Conservation (phyloP, 2,329 filamentous ascomycete genomes). For the Clarireedia hainanense region DNA sequence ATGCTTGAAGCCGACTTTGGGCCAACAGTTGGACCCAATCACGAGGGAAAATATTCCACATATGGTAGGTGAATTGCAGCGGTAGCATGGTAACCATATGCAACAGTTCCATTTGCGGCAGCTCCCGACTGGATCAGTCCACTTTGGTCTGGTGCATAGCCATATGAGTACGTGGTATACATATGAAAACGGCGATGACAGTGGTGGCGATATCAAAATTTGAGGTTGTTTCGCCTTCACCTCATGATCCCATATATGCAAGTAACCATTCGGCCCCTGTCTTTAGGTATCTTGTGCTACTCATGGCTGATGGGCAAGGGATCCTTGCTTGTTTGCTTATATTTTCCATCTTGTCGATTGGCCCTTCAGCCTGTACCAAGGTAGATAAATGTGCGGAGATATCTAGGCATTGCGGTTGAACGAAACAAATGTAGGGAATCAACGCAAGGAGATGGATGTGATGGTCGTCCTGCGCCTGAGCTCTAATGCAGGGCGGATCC, state of each 20-base stretch:
- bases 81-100: neutral
- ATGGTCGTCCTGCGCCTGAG: neutral
- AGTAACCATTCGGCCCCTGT: constrained; percentile 6
- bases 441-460: neutral
- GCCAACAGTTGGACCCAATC: no score
- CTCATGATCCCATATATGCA: constrained; percentile 7
- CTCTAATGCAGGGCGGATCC: neutral
- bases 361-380: no score
- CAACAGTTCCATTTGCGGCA: constrained; percentile 2
- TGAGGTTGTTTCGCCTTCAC: neutral
- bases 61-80: neutral
- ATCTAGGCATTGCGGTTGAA: no score
- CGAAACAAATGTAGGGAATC: no score
- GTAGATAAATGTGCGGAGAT: no score
- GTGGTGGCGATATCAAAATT: neutral
- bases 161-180: neutral
- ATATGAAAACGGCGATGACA: neutral
- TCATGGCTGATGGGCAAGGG: neutral
- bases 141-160: neutral
- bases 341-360: neutral
- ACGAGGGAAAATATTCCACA: no score
- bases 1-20: no score
- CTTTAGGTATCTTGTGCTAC: neutral
- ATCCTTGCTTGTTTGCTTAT: neutral
- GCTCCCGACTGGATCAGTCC: constrained; percentile 1